Conservation (phyloP, 441 rosid species). For the Erysimum pusillum region DNA sequence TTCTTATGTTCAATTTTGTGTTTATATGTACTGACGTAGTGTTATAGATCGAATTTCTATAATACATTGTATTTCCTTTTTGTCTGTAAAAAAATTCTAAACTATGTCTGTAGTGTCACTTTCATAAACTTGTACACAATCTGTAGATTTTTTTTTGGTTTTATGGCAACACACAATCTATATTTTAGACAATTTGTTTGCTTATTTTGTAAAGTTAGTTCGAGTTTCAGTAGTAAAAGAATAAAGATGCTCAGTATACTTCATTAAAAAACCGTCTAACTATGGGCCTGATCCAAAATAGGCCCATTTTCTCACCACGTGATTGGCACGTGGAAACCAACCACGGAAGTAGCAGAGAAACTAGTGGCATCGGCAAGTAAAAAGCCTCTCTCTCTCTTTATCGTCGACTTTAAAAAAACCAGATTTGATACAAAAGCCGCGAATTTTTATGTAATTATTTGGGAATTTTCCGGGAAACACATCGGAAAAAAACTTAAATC, state of each 20-base stretch:
- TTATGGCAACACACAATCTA: too few species aligned
- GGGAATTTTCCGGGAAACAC: constrained; percentile 1
- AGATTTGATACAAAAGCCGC: constrained; percentile 23
- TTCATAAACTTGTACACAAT: too few species aligned
- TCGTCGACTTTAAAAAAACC: constrained; percentile 21
- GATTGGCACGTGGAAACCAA: constrained; percentile 33
- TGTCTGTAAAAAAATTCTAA: too few species aligned
- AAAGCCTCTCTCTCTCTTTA: background rate
- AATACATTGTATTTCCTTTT: too few species aligned
- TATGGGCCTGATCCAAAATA: background rate
- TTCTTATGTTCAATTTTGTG: too few species aligned
- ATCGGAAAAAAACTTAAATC: constrained; percentile 16
- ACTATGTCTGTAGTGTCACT: too few species aligned
- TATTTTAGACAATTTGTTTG: too few species aligned
- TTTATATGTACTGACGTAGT: too few species aligned
- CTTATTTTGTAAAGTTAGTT: too few species aligned
- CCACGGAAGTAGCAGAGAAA: constrained; percentile 30
- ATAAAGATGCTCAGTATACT: background rate
- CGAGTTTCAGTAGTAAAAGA: too few species aligned
- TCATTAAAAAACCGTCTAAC: background rate
- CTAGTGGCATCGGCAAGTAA: constrained; percentile 31
- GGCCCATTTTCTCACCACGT: constrained; percentile 31
- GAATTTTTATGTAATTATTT: constrained; percentile 25
- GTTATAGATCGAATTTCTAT: too few species aligned
- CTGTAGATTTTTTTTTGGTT: too few species aligned